These are phyloP conservation scores for Apiotrichum siamense DNA, from an alignment of 1,284 basidiomycete genomes.

Conservation along the genomic window DNA sequence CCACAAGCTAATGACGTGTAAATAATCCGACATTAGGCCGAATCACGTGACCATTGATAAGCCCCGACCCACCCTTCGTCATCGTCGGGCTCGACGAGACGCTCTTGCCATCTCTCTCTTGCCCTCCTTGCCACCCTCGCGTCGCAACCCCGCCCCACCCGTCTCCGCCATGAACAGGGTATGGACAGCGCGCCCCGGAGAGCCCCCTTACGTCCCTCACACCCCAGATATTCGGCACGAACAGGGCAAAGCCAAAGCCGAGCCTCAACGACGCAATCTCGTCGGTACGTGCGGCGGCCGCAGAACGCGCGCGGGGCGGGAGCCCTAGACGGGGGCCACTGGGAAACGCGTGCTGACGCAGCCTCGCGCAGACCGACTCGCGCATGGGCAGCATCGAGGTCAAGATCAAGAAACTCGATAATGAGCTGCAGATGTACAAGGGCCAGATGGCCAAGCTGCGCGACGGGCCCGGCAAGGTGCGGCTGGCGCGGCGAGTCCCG, in stretches of 20 bases:
- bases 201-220: background rate
- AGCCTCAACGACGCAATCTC: conserved; percentile 83
- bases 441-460: conserved; percentile 94
- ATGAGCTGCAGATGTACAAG: conserved; percentile 85
- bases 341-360: background rate
- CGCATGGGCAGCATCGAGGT: conserved; percentile 88
- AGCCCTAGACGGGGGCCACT: too few species aligned
- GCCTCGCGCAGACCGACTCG: conserved; percentile 66
- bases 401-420: conserved; percentile 94
- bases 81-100: too few species aligned
- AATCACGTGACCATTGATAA: too few species aligned
- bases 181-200: too few species aligned
- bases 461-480: conserved; percentile 92
- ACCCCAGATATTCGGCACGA: conserved; percentile 64
- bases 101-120: too few species aligned
- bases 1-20: too few species aligned
- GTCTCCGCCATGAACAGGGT: conserved; percentile 44
- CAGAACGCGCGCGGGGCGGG: too few species aligned
- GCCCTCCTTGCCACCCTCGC: too few species aligned
- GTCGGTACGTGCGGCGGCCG: conserved; percentile 66
- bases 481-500: too few species aligned
- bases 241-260: conserved; percentile 66
- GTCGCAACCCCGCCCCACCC: too few species aligned
- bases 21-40: too few species aligned
- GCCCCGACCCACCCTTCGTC: too few species aligned